phyloP scores from a whole-genome alignment of 352 stramenopile genomes.

The Pythium folliculosum region DNA sequence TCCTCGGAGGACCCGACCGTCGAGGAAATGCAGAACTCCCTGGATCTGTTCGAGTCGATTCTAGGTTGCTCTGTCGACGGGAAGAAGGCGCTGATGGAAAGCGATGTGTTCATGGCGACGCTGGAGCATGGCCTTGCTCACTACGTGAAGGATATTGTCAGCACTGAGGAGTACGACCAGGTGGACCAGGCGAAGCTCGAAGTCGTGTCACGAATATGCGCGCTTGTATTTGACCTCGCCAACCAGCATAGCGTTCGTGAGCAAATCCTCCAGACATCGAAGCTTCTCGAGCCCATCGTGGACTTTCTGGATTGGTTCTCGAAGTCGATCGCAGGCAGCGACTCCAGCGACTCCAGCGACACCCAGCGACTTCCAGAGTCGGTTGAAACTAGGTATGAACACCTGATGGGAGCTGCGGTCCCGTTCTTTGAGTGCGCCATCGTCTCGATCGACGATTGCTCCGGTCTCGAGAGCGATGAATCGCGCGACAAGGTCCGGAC shows the following conservation, averaged over 20 bases:
- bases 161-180: conserved; percentile 21
- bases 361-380: background rate
- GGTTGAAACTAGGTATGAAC: conserved; percentile 9
- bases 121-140: conserved; percentile 37
- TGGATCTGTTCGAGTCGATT: conserved; percentile 70
- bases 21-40: conserved; percentile 41
- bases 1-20: conserved; percentile 24
- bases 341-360: background rate
- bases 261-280: conserved; percentile 45
- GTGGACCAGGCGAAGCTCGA: conserved; percentile 43
- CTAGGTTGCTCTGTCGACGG: conserved; percentile 46
- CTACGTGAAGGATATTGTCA: conserved; percentile 9
- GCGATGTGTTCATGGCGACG: conserved; percentile 42
- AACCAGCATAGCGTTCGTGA: conserved; percentile 40
- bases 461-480: background rate
- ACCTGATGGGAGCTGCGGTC: conserved; percentile 41
- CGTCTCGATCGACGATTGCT: conserved; percentile 12
- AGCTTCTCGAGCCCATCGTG: conserved; percentile 21
- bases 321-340: background rate
- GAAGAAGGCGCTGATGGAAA: conserved; percentile 53
- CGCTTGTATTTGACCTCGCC: conserved; percentile 53
- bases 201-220: conserved; percentile 49
- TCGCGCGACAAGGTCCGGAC: background rate
- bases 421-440: conserved; percentile 52
- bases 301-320: conserved; percentile 26